Evolutionary conservation across 805 yeast species (phyloP), one percentile per base, ranked within the genome.

Genomic region (Yueomyces sp.): DNA sequence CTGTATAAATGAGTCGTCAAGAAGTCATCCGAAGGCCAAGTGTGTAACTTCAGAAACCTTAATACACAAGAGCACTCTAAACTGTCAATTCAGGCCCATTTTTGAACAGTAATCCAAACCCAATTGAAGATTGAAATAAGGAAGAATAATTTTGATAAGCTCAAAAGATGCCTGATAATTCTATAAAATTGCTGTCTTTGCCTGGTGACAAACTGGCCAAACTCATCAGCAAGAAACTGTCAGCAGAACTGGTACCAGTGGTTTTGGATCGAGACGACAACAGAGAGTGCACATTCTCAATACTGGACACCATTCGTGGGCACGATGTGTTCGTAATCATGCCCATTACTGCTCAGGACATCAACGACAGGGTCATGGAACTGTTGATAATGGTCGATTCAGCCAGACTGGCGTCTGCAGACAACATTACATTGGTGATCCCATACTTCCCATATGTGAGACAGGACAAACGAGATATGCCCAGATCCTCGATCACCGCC

Each of bases 401-500:
- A 26, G 83, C 90, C 61, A 79, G 79, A 54, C 79, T 83, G 2
- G 92, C 92, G 7, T 77, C 85, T 43, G 92, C 90, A 19, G 73
- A 92, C 59, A 73, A 85, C 58, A 80, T 84, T 59, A 82, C 90
- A 2, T 92, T 85, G 4, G 84, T 84, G n/a, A 73, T 84, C 50
- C 92, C 94, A 42, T 81, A 79, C 59, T 84, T 81, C 63, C 88
- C 88, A 7, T 84, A 84, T 53, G 92, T 92, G 12, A 76, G 94
- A 67, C 94, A 84, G 61, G 94, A 84, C 60, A 73, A 85, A 59
- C 84, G 84, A 64, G 94, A 84, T 59, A 83, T 83, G 57, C 75
- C 83, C 43, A 72, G 94, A 61, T 92, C 92, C n/a, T 90, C 90
- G 43, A 81, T 84, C 50, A 82, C 92, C 12, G 92, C 92, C 39